phyloP scores from a whole-genome alignment of 208 protist genomes.

The Phytomonas sp. region DNA sequence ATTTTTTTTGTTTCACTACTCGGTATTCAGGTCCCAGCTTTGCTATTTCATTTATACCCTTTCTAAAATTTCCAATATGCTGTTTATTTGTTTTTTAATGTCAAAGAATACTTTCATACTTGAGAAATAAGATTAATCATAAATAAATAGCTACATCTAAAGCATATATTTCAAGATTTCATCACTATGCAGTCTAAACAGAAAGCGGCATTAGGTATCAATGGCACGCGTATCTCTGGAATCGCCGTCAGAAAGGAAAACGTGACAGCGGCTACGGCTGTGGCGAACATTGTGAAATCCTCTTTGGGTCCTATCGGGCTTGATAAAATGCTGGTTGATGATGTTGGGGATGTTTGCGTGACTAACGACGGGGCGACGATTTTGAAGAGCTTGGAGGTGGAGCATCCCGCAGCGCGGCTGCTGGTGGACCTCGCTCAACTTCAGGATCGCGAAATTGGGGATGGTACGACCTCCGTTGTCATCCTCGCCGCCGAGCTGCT shows the following conservation, averaged over 20 bases:
- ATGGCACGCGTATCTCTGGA: slow-evolving; percentile 93
- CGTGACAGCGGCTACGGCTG: slow-evolving; percentile 94
- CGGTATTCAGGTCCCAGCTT: not conserved
- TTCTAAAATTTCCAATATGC: not conserved
- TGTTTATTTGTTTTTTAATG: not conserved
- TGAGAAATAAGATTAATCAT: not conserved
- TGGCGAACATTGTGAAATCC: slow-evolving; percentile 99
- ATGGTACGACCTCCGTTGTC: slow-evolving; percentile 99
- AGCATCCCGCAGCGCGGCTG: slow-evolving; percentile 94
- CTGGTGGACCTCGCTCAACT: slow-evolving; percentile 98
- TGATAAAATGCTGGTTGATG: slow-evolving; percentile 99
- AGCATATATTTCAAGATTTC: not conserved
- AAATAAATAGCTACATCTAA: slow-evolving; percentile 4
- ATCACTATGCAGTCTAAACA: slow-evolving; percentile 78
- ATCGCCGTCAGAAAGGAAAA: slow-evolving; percentile 96
- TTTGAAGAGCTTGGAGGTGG: slow-evolving; percentile 88
- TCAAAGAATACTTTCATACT: not conserved
- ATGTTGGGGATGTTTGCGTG: slow-evolving; percentile 98
- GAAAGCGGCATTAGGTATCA: slow-evolving; percentile 86
- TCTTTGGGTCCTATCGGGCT: slow-evolving; percentile 99
- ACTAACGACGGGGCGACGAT: slow-evolving; percentile 99
- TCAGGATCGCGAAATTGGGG: slow-evolving; percentile 99
- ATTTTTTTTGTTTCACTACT: not conserved
- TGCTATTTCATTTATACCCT: not conserved
- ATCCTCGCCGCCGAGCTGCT: slow-evolving; percentile 99